Percentiles rank a stretch among this genome's conserved stretches.
Conservation (phyloP, 495 filamentous ascomycete genomes). For the Immersiella caudata region DNA sequence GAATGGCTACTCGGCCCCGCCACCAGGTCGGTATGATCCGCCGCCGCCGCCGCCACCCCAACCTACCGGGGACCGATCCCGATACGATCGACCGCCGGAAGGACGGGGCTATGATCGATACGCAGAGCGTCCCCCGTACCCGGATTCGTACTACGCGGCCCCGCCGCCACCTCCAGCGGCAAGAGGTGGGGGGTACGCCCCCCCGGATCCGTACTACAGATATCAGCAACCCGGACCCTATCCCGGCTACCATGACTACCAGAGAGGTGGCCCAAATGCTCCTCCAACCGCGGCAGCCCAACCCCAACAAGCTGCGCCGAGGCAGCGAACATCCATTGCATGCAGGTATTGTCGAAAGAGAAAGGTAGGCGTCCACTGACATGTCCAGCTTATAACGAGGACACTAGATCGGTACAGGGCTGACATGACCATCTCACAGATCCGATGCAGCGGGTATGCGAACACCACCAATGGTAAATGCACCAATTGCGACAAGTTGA, state of each 20-base stretch:
- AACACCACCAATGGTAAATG: constrained; percentile 54
- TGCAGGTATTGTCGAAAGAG: constrained; percentile 55
- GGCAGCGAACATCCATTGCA: constrained; percentile 55
- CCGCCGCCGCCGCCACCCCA: constrained; percentile 25
- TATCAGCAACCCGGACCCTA: constrained; percentile 25
- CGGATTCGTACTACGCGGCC: constrained; percentile 29
- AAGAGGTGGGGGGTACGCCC: constrained; percentile 15
- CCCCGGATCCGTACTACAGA: constrained; percentile 23
- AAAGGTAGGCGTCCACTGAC: constrained; percentile 43
- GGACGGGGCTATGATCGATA: constrained; percentile 5
- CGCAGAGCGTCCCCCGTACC: constrained; percentile 25
- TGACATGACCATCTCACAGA: constrained; percentile 33
- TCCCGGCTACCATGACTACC: constrained; percentile 29
- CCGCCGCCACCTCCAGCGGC: constrained; percentile 25
- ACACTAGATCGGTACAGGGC: background rate
- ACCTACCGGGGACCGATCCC: constrained; percentile 17
- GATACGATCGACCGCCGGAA: constrained; percentile 18
- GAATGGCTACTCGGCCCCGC: constrained; percentile 30
- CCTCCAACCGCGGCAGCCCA: constrained; percentile 25
- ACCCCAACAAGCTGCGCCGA: constrained; percentile 48
- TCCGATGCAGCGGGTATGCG: constrained; percentile 57
- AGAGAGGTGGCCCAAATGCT: constrained; percentile 23
- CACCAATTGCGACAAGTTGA: constrained; percentile 54
- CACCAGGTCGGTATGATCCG: constrained; percentile 22
- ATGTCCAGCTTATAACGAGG: background rate